A percentile compares a stretch with the other conserved stretches of the same genome.
These are phyloP conservation scores for Peronospora farinosa DNA, from an alignment of 352 stramenopile species.

Conservation along the genomic window DNA sequence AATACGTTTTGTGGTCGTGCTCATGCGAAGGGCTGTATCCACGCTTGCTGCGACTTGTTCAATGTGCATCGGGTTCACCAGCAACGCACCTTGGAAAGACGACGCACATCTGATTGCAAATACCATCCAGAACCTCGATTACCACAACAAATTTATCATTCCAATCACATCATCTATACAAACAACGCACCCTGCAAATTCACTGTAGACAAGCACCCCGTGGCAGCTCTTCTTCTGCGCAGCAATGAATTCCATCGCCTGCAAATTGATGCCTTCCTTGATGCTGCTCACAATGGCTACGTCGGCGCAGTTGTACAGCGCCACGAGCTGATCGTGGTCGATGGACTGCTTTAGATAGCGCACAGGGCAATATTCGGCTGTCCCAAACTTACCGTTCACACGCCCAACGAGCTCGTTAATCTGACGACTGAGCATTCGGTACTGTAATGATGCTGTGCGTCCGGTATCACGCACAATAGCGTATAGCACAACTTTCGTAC, in stretches of 20 bases:
- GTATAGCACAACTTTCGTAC: conserved; percentile 91
- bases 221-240: conserved; percentile 75
- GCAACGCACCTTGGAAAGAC: conserved; percentile 80
- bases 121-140: not conserved
- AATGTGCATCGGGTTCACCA: conserved; percentile 88
- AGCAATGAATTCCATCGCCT: conserved; percentile 85
- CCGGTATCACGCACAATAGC: conserved; percentile 85
- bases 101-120: conserved; percentile 57
- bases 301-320: conserved; percentile 85
- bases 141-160: not conserved
- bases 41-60: conserved; percentile 84
- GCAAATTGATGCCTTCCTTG: conserved; percentile 86
- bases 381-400: conserved; percentile 85
- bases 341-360: conserved; percentile 86
- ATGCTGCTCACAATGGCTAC: conserved; percentile 86
- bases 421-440: conserved; percentile 80
- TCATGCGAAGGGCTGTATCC: conserved; percentile 80
- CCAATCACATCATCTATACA: conserved; percentile 1
- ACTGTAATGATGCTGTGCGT: conserved; percentile 58
- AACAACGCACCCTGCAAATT: conserved; percentile 71
- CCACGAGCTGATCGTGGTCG: conserved; percentile 82
- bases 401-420: conserved; percentile 87
- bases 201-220: conserved; percentile 85
- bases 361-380: conserved; percentile 82
- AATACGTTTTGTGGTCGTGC: conserved; percentile 81